phyloP scores from a whole-genome alignment of 805 yeast genomes.

The Teunomyces stri region DNA sequence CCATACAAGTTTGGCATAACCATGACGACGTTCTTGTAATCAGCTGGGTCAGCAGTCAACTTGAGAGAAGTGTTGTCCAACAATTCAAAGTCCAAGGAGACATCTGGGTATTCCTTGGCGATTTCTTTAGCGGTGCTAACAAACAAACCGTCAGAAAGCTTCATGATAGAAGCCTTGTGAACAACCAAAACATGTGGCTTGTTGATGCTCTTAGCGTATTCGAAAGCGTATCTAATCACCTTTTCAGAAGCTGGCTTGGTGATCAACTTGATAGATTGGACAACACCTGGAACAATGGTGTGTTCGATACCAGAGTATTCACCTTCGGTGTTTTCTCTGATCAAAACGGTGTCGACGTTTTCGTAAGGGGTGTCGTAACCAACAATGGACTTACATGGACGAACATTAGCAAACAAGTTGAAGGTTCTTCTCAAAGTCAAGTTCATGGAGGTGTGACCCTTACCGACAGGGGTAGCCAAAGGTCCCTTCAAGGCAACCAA shows the following conservation, averaged over 20 bases:
- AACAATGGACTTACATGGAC: slow-evolving; percentile 91
- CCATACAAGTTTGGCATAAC: slow-evolving; percentile 99
- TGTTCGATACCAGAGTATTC: slow-evolving; percentile 99
- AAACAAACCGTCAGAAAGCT: slow-evolving; percentile 95
- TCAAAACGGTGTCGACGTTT: slow-evolving; percentile 89
- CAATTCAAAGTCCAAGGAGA: slow-evolving; percentile 78
- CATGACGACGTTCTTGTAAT: slow-evolving; percentile 85
- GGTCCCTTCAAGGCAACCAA: slow-evolving; percentile 97
- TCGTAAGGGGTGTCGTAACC: slow-evolving; percentile 92
- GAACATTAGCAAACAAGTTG: slow-evolving; percentile 92
- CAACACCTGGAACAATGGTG: slow-evolving; percentile 96
- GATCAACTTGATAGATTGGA: slow-evolving; percentile 95
- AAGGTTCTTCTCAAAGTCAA: slow-evolving; percentile 96
- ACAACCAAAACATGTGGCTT: slow-evolving; percentile 90
- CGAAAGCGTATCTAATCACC: slow-evolving; percentile 95
- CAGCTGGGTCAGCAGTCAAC: slow-evolving; percentile 84
- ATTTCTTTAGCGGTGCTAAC: slow-evolving; percentile 87
- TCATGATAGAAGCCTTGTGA: slow-evolving; percentile 98
- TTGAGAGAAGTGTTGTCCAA: slow-evolving; percentile 94
- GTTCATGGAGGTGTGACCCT: slow-evolving; percentile 97
- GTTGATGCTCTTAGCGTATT: slow-evolving; percentile 86
- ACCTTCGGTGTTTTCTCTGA: slow-evolving; percentile 99
- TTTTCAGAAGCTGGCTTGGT: slow-evolving; percentile 95
- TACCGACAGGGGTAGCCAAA: slow-evolving; percentile 96
- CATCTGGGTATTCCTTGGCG: slow-evolving; percentile 88